These are phyloP conservation scores for Mortierella antarctica DNA, from an alignment of 192 early-diverging fungal species.

Conservation along the genomic window DNA sequence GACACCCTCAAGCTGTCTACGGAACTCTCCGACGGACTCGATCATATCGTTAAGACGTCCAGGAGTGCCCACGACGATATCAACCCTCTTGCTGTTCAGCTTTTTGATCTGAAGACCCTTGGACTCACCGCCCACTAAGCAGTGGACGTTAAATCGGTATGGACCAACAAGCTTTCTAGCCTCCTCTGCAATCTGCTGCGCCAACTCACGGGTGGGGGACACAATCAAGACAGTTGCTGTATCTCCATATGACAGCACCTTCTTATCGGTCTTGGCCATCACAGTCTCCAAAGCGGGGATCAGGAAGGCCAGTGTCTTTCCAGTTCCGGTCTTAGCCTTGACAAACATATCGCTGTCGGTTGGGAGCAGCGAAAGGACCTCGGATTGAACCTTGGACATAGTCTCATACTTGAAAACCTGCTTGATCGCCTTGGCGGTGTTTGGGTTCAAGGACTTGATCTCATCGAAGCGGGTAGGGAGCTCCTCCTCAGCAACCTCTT, in stretches of 20 bases:
- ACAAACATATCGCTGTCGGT: conserved; percentile 87
- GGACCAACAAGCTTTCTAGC: conserved; percentile 71
- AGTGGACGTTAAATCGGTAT: conserved; percentile 73
- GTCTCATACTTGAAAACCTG: conserved; percentile 76
- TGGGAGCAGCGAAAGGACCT: conserved; percentile 79
- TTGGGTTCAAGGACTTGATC: conserved; percentile 55
- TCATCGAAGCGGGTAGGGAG: conserved; percentile 66
- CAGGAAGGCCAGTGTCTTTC: conserved; percentile 97
- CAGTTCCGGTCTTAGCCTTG: conserved; percentile 97
- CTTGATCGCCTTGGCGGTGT: conserved; percentile 68
- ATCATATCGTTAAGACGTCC: conserved; percentile 90
- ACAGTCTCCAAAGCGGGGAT: conserved; percentile 86
- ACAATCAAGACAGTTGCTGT: conserved; percentile 78
- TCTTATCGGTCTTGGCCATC: conserved; percentile 56
- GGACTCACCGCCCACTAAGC: conserved; percentile 83
- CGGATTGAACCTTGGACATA: conserved; percentile 88
- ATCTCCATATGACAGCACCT: conserved; percentile 55
- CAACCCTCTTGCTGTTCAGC: conserved; percentile 65
- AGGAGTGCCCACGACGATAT: conserved; percentile 96
- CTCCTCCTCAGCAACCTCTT: conserved; percentile 41
- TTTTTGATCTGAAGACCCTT: conserved; percentile 62
- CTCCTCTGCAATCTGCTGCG: conserved; percentile 84
- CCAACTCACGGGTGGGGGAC: conserved; percentile 93
- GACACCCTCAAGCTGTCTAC: conserved; percentile 55
- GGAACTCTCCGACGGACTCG: conserved; percentile 62